phyloP scores from a whole-genome alignment of 192 early-diverging fungal genomes.

The Gaertneriomyces semiglobifer region DNA sequence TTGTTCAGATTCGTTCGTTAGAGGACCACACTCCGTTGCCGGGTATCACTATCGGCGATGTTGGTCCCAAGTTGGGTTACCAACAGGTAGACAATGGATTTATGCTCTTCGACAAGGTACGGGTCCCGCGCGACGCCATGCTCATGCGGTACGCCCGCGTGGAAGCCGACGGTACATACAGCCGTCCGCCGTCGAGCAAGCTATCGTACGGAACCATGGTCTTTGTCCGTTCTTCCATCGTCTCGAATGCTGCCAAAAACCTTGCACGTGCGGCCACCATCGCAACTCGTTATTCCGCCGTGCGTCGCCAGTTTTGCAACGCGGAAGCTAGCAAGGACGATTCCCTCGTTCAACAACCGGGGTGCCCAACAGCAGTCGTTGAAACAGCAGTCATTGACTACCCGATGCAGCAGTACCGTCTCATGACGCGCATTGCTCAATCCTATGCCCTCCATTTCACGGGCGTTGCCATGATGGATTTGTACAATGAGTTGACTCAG shows the following conservation, averaged over 20 bases:
- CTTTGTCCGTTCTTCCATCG: conserved; percentile 72
- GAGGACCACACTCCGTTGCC: conserved; percentile 68
- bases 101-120: conserved; percentile 76
- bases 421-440: conserved; percentile 18
- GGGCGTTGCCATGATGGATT: conserved; percentile 15
- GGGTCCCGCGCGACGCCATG: conserved; percentile 74
- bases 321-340: conserved; percentile 19
- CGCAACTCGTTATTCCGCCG: conserved; percentile 25
- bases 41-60: conserved; percentile 80
- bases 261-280: conserved; percentile 20
- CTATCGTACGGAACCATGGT: conserved; percentile 87
- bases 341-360: neutral
- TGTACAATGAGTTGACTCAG: conserved; percentile 6
- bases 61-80: conserved; percentile 87
- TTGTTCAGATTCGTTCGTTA: conserved; percentile 74
- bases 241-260: conserved; percentile 31
- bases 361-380: neutral
- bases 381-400: conserved; percentile 21
- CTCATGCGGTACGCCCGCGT: conserved; percentile 73
- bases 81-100: conserved; percentile 84
- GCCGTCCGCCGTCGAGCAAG: conserved; percentile 67
- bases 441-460: conserved; percentile 21
- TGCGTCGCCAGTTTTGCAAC: conserved; percentile 22
- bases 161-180: conserved; percentile 63
- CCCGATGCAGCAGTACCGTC: conserved; percentile 16